phyloP scores from a whole-genome alignment of 495 filamentous ascomycete genomes.

The Parathielavia hyrcaniae region DNA sequence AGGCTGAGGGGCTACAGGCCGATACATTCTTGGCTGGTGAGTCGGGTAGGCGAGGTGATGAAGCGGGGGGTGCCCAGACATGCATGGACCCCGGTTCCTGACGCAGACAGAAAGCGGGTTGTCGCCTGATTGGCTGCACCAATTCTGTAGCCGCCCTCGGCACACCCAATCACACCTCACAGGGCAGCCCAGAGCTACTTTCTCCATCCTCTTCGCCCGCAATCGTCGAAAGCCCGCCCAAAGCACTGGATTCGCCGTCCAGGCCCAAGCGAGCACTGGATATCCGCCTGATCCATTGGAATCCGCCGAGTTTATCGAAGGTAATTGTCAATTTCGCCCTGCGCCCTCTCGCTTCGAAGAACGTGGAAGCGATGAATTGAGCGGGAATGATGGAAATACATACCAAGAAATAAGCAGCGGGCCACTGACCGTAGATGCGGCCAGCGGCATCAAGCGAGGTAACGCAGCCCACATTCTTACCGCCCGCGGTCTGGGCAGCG shows the following conservation, averaged over 20 bases:
- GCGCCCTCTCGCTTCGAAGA: background rate
- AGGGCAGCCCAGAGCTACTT: slow-evolving; percentile 22
- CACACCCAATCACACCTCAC: slow-evolving; percentile 38
- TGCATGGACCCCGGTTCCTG: slow-evolving; percentile 19
- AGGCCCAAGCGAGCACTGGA: background rate
- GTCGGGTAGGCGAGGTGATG: no score
- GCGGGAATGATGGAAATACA: background rate
- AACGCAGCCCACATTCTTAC: slow-evolving; percentile 1
- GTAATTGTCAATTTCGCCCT: background rate
- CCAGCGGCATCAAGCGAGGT: slow-evolving; percentile 2
- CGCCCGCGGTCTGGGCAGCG: slow-evolving; percentile 9
- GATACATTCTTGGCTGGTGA: slow-evolving; percentile 21
- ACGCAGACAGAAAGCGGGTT: slow-evolving; percentile 22
- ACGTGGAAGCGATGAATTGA: background rate
- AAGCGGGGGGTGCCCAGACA: background rate
- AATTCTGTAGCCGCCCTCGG: slow-evolving; percentile 39
- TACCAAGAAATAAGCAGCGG: background rate
- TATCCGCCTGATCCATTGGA: background rate
- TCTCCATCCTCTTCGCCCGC: slow-evolving; percentile 12
- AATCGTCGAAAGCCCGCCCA: background rate
- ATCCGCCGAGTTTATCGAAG: background rate
- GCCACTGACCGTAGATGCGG: background rate
- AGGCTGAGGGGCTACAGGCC: slow-evolving; percentile 29
- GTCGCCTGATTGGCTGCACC: slow-evolving; percentile 33
- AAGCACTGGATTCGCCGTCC: background rate